Evolutionary conservation across 805 yeast genomes (phyloP).

Genomic region (Pichia californica): DNA sequence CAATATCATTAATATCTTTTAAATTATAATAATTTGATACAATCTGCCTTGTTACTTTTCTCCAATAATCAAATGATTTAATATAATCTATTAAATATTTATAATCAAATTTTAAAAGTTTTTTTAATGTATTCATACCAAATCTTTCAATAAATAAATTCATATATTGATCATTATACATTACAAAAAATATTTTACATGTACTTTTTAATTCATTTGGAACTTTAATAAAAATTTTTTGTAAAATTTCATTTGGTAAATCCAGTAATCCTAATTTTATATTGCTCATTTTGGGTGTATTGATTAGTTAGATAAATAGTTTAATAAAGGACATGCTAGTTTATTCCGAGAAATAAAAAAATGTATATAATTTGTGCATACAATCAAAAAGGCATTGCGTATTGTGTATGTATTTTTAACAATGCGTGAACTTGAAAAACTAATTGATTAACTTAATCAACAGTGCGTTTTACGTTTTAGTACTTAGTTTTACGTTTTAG

Average conservation of each 20-base stretch:
- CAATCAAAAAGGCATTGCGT: too few relatives aligned
- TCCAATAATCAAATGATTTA: conserved; percentile 32
- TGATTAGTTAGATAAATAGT: too few relatives aligned
- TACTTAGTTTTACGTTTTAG: too few relatives aligned
- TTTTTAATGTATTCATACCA: conserved; percentile 21
- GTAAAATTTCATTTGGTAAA: conserved; percentile 27
- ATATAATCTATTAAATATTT: conserved; percentile 26
- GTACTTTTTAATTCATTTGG: conserved; percentile 27
- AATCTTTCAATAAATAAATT: conserved; percentile 29
- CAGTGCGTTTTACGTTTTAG: too few relatives aligned
- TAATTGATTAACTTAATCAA: too few relatives aligned
- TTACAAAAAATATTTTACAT: conserved; percentile 33
- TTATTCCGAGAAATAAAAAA: too few relatives aligned
- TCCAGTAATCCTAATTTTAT: conserved; percentile 13
- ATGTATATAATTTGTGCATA: too few relatives aligned
- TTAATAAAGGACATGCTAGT: too few relatives aligned
- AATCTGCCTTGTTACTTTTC: conserved; percentile 22
- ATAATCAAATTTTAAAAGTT: conserved; percentile 20
- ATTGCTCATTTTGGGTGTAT: too few relatives aligned
- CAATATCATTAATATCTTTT: background rate
- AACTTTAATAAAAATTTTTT: conserved; percentile 20
- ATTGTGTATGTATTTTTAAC: too few relatives aligned
- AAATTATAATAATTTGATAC: conserved; percentile 20
- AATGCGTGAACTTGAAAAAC: too few relatives aligned
- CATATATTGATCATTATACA: conserved; percentile 45